Evolutionary conservation across 371 early-diverging fungal genomes (phyloP).

Genomic region (Saksenaea vasiformis): DNA sequence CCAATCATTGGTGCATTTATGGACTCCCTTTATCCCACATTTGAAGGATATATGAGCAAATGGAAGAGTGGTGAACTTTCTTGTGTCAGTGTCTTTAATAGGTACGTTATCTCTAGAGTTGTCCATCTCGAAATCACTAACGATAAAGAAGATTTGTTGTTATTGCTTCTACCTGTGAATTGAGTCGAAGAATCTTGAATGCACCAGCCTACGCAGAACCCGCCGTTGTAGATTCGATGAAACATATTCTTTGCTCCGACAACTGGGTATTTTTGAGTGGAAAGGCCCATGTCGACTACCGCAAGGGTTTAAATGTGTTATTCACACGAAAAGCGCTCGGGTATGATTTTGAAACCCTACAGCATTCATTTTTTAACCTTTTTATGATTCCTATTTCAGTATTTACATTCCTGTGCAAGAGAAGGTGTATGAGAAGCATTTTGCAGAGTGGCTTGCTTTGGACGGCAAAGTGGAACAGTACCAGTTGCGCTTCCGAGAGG

Average conservation of each 20-base stretch:
- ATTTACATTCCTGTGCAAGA: slow-evolving; percentile 54
- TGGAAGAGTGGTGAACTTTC: slow-evolving; percentile 60
- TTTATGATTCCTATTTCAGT: slow-evolving; percentile 16
- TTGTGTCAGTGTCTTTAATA: slow-evolving; percentile 55
- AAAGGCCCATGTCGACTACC: slow-evolving; percentile 52
- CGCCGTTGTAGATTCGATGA: slow-evolving; percentile 53
- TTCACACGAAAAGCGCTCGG: slow-evolving; percentile 54
- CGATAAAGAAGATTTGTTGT: slow-evolving; percentile 47
- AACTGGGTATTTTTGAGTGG: slow-evolving; percentile 58
- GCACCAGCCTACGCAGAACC: slow-evolving; percentile 48
- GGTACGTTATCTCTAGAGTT: slow-evolving; percentile 22
- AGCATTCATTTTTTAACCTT: neutral
- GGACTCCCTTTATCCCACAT: slow-evolving; percentile 56
- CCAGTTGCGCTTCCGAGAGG: slow-evolving; percentile 52
- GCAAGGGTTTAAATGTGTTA: slow-evolving; percentile 50
- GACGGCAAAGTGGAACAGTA: slow-evolving; percentile 42
- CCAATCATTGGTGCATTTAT: slow-evolving; percentile 57
- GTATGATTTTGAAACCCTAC: slow-evolving; percentile 20
- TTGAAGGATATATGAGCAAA: slow-evolving; percentile 56
- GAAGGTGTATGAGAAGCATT: slow-evolving; percentile 47
- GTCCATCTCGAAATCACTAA: neutral
- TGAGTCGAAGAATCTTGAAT: slow-evolving; percentile 52
- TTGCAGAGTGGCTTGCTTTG: slow-evolving; percentile 44
- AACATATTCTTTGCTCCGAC: slow-evolving; percentile 47
- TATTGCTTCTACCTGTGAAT: slow-evolving; percentile 55